Conservation (phyloP, 2,329 filamentous ascomycete genomes). For the Xenoacremonium recifei region DNA sequence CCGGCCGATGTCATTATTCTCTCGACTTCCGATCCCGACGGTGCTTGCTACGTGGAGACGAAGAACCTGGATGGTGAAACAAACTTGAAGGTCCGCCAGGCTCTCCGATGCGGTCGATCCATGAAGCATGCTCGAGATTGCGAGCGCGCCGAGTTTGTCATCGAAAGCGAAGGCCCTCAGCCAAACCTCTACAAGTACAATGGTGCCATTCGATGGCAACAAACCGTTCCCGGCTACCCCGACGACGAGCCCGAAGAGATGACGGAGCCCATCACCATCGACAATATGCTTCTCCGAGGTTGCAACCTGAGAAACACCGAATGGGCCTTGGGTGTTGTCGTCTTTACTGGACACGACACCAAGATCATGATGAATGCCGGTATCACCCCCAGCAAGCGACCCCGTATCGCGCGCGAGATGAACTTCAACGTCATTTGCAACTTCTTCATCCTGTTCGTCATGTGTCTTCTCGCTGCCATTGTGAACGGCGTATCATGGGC, state of each 20-base stretch:
- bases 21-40: constrained; percentile 89
- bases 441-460: constrained; percentile 82
- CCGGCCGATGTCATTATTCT: constrained; percentile 91
- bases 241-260: constrained; percentile 68
- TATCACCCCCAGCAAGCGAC: constrained; percentile 89
- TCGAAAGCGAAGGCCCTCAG: constrained; percentile 90
- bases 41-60: constrained; percentile 95
- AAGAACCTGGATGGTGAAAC: constrained; percentile 98
- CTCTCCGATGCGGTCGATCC: constrained; percentile 78
- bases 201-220: constrained; percentile 83
- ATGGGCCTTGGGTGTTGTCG: constrained; percentile 88
- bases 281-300: constrained; percentile 90
- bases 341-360: constrained; percentile 93
- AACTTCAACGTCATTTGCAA: constrained; percentile 99
- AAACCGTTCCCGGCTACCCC: constrained; percentile 63
- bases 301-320: constrained; percentile 94
- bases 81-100: constrained; percentile 91
- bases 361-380: constrained; percentile 99
- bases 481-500: constrained; percentile 83
- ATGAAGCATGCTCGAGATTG: constrained; percentile 90
- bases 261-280: constrained; percentile 91
- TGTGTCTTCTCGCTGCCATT: constrained; percentile 85
- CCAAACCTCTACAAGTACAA: constrained; percentile 95
- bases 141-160: constrained; percentile 79
- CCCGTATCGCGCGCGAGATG: constrained; percentile 85